Evolutionary conservation across 2,329 filamentous ascomycete genomes (phyloP).

Genomic region (Neofusicoccum parvum): DNA sequence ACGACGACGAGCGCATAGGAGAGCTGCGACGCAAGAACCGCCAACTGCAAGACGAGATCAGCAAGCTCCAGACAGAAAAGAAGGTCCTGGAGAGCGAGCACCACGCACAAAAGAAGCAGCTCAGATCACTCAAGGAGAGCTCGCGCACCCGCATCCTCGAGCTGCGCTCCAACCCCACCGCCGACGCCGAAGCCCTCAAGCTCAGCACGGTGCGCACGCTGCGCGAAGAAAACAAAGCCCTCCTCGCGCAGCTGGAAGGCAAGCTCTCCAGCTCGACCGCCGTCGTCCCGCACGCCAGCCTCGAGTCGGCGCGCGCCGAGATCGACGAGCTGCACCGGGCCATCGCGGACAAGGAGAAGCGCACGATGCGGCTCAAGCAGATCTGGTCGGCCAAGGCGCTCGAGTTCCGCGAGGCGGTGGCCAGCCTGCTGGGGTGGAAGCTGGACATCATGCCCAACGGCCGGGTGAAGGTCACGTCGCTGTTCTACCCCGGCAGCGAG

Average conservation of each 20-base stretch:
- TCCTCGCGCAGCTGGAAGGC: conserved; percentile 71
- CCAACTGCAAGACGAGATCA: conserved; percentile 77
- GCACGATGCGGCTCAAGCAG: conserved; percentile 81
- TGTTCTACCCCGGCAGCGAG: conserved; percentile 73
- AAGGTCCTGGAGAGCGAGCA: conserved; percentile 76
- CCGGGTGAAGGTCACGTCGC: conserved; percentile 85
- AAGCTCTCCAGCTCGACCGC: conserved; percentile 41
- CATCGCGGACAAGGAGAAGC: conserved; percentile 72
- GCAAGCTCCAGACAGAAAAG: conserved; percentile 68
- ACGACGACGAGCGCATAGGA: conserved; percentile 71
- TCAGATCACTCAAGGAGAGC: conserved; percentile 66
- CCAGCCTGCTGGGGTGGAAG: conserved; percentile 89
- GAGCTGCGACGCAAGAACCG: conserved; percentile 86
- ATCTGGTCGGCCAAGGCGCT: conserved; percentile 89
- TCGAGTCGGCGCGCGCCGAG: conserved; percentile 75
- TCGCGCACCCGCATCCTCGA: conserved; percentile 82
- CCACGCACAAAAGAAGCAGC: conserved; percentile 70
- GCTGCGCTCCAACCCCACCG: conserved; percentile 88
- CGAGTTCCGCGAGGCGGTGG: conserved; percentile 95
- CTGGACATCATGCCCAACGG: conserved; percentile 97
- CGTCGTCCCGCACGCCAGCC: conserved; percentile 73
- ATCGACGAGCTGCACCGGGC: conserved; percentile 60
- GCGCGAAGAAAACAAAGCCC: conserved; percentile 79
- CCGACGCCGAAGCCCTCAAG: conserved; percentile 83
- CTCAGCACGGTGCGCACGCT: conserved; percentile 75